Conservation (phyloP, 108 stramenopile species). For the Nitzschia sp. region DNA sequence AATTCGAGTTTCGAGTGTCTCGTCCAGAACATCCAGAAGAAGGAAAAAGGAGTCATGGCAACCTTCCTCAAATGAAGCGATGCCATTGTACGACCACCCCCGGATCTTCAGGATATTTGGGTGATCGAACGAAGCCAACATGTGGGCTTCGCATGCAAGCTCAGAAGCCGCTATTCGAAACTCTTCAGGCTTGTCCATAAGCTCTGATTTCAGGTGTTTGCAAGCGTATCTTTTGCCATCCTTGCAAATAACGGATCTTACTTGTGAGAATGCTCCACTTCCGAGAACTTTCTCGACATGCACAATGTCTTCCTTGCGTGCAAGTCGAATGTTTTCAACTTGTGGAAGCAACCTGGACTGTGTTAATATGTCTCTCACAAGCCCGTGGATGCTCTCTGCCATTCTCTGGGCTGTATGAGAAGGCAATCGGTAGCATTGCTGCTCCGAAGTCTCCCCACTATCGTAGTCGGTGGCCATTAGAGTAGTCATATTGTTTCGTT, state of each 20-base stretch:
- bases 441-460: slow-evolving; percentile 9
- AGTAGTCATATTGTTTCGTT: too few relatives aligned
- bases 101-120: slow-evolving; percentile 79
- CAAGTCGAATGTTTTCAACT: slow-evolving; percentile 12
- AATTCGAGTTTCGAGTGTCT: slow-evolving; percentile 61
- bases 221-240: slow-evolving; percentile 41
- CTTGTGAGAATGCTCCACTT: slow-evolving; percentile 65
- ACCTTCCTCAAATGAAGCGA: slow-evolving; percentile 44
- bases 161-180: slow-evolving; percentile 67
- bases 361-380: slow-evolving; percentile 12
- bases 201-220: slow-evolving; percentile 54
- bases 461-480: too few relatives aligned
- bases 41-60: slow-evolving; percentile 55
- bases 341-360: slow-evolving; percentile 18
- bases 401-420: slow-evolving; percentile 21
- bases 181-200: slow-evolving; percentile 45
- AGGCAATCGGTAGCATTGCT: slow-evolving; percentile 7
- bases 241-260: slow-evolving; percentile 30
- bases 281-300: slow-evolving; percentile 50
- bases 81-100: slow-evolving; percentile 64
- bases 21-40: slow-evolving; percentile 52
- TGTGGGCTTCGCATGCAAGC: slow-evolving; percentile 75
- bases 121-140: slow-evolving; percentile 70
- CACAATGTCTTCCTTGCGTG: slow-evolving; percentile 21
- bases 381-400: slow-evolving; percentile 14